Base-by-base conservation (phyloP, 2,329 filamentous ascomycete species). In the Colletotrichum ledebouriae region DNA sequence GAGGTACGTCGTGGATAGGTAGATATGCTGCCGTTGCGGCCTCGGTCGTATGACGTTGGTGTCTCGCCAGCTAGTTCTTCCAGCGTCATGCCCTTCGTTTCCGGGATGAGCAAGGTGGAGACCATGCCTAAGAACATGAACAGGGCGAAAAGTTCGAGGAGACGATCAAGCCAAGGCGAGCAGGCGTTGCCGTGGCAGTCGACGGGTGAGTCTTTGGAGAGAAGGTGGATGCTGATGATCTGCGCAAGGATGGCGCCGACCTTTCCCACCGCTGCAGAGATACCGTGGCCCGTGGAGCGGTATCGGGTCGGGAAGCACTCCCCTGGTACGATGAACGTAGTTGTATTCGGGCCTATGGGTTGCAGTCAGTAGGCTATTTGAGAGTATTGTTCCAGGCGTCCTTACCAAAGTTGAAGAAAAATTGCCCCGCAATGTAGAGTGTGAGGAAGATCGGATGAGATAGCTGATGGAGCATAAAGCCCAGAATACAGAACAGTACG, bases 61-160 rank as follows among this genome's bases (percentile, higher is more conserved):
- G 87, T 82, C 76, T 93, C 91, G 10, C 90, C 90, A 1, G 89
- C 86, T 15, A 94, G 80, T 71, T 90, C 86, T 75, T 94, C 93
- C 47, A 96, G 82, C 0, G 92, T 93, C 76, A 89, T 84, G 1
- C 90, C 86, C 81, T 91, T 94, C 0, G 90, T 94, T 80, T 94
- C 92, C 0, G 92, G 92, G 22, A 94, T 89, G n/a, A 95, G 80
- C 3, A 94, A 81, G 1, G 90, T 89, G 3, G 88, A 88, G 53
- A 93, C 78, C 53, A 87, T 86, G 41, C 93, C 93, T 59, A 86
- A 85, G 6, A 94, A 83, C 92, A 94, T 94, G 82, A 95, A 94
- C 10, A 93, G 83, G 0, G 91, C 91, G 77, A 93, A 94, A 42
- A 94, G 91, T 76, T 93, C 85, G 82, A 95, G 89, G 42, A 94